Conservation (phyloP, 257 asterid genomes). For the Petunia axillaris region DNA sequence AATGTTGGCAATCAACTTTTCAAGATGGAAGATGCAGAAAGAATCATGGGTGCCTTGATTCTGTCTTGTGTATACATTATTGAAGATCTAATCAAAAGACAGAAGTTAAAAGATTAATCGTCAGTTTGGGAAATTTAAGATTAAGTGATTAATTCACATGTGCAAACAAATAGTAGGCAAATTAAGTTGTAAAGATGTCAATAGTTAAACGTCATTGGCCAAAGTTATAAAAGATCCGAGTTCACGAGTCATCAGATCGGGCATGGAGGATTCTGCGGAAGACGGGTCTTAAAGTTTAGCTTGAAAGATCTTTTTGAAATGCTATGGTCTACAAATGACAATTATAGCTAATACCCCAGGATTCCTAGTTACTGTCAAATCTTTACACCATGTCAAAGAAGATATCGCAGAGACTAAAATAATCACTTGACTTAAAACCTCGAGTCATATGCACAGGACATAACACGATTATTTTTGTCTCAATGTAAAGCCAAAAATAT, state of each 20-base stretch:
- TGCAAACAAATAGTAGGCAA: neutral
- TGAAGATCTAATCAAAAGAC: neutral
- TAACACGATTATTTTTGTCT: no score
- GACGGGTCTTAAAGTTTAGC: neutral
- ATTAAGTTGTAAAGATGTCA: neutral
- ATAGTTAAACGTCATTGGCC: neutral
- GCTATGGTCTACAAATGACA: neutral
- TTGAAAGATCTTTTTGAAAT: no score
- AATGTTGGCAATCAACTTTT: neutral
- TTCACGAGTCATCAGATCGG: neutral
- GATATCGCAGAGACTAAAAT: no score
- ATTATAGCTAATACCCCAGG: neutral
- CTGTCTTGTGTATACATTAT: constrained; percentile 21
- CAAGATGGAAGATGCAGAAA: neutral
- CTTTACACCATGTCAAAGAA: no score
- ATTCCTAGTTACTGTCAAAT: no score
- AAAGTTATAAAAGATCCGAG: neutral
- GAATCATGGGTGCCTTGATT: neutral
- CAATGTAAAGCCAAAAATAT: no score
- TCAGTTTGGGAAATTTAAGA: constrained; percentile 13
- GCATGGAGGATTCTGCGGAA: neutral
- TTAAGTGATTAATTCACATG: neutral
- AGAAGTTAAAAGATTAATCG: neutral
- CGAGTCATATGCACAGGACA: no score
- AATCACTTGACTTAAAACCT: no score